A percentile compares a stretch with the other conserved stretches of the same genome.
Evolutionary conservation across 2,329 filamentous ascomycete species (phyloP).

Genomic region (Beauveria varroae): DNA sequence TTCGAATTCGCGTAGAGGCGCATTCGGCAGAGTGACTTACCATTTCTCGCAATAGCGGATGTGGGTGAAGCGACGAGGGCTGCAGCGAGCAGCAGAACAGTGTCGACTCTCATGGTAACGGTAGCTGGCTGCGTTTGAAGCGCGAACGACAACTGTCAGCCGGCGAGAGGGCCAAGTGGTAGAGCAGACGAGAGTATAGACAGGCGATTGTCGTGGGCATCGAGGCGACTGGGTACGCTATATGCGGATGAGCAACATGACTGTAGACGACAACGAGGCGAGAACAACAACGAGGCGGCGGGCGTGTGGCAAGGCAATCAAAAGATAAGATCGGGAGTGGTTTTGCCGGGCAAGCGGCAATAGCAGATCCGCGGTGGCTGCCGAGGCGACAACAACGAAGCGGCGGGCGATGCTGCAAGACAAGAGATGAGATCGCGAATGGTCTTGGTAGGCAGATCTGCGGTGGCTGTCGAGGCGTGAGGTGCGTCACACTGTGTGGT

Average conservation of each 20-base stretch:
- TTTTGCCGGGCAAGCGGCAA: not conserved
- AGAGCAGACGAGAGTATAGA: not conserved
- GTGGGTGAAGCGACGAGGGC: slow-evolving; percentile 11
- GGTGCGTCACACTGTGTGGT: not conserved
- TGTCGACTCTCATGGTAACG: slow-evolving; percentile 15
- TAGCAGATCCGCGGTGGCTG: not conserved
- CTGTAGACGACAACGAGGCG: not conserved
- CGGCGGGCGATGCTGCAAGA: too few relatives aligned
- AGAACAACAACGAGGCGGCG: too few relatives aligned
- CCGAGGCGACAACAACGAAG: not conserved
- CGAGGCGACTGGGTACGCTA: not conserved
- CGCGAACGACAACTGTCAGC: not conserved
- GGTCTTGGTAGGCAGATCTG: too few relatives aligned
- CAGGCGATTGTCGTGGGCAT: slow-evolving; percentile 1
- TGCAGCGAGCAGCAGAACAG: slow-evolving; percentile 14
- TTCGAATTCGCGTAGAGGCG: not conserved
- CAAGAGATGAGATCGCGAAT: too few relatives aligned
- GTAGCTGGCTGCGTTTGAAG: not conserved
- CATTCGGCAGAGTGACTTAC: slow-evolving; percentile 8
- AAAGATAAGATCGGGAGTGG: not conserved
- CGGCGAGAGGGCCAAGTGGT: not conserved
- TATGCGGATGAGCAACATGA: slow-evolving; percentile 4
- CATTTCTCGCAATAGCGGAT: slow-evolving; percentile 12
- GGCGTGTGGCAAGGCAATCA: not conserved
- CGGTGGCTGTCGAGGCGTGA: not conserved